phyloP scores from a whole-genome alignment of 2,329 filamentous ascomycete species.

The Pseudocercospora vitis region DNA sequence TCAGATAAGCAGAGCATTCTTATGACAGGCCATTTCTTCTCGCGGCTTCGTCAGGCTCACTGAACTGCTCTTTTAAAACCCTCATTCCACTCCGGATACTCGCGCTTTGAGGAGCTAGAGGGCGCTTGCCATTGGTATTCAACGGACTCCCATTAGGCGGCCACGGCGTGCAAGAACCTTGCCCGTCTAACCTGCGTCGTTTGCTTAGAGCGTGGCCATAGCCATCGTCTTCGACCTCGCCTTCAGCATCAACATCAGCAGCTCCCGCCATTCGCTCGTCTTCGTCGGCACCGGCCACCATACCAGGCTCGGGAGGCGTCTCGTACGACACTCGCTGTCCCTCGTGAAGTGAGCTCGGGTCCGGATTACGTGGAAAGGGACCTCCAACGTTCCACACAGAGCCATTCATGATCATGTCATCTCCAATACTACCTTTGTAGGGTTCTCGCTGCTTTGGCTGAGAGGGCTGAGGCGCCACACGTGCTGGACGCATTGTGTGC shows the following conservation, averaged over 20 bases:
- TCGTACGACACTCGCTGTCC: conserved; percentile 28
- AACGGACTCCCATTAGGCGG: conserved; percentile 9
- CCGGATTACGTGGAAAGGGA: conserved; percentile 23
- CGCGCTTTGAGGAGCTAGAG: conserved; percentile 48
- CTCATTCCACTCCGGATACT: neutral
- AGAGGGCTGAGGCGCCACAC: neutral
- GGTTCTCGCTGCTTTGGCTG: conserved; percentile 13
- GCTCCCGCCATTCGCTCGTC: conserved; percentile 21
- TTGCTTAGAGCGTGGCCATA: conserved; percentile 20
- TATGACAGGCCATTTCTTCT: conserved; percentile 1
- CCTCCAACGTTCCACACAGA: conserved; percentile 30
- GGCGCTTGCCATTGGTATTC: conserved; percentile 30
- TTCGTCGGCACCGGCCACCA: conserved; percentile 27
- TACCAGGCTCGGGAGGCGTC: conserved; percentile 34
- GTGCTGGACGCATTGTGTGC: conserved; percentile 22
- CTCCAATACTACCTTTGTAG: conserved; percentile 9
- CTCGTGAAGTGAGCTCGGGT: conserved; percentile 9
- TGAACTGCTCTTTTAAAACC: conserved; percentile 5
- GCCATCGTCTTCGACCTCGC: conserved; percentile 24
- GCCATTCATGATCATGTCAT: conserved; percentile 34
- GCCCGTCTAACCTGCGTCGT: conserved; percentile 15
- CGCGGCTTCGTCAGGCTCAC: neutral
- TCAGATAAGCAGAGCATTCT: neutral
- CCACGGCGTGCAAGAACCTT: neutral
- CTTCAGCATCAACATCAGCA: conserved; percentile 25